Evolutionary conservation across 2,329 filamentous ascomycete species (phyloP).

Genomic region (Calonectria leucothoes): DNA sequence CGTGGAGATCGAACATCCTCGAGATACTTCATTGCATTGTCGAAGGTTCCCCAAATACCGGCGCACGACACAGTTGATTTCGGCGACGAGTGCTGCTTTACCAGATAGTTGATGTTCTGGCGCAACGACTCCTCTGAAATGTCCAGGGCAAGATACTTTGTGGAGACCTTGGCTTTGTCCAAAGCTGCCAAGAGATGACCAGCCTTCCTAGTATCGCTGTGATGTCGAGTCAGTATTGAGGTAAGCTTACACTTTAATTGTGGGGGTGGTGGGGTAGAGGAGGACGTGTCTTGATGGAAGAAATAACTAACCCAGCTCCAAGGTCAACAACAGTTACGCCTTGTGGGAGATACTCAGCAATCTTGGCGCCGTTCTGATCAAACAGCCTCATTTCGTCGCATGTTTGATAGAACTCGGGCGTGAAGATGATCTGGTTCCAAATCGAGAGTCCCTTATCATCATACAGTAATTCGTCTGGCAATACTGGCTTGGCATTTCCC

Average conservation of each 20-base stretch:
- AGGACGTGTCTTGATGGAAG: slow-evolving; percentile 8
- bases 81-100: slow-evolving; percentile 40
- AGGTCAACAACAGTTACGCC: slow-evolving; percentile 53
- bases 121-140: slow-evolving; percentile 52
- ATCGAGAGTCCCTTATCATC: slow-evolving; percentile 51
- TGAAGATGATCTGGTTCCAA: slow-evolving; percentile 56
- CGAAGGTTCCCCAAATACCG: slow-evolving; percentile 55
- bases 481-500: slow-evolving; percentile 38
- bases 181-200: slow-evolving; percentile 51
- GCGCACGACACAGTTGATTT: slow-evolving; percentile 47
- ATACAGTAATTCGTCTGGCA: slow-evolving; percentile 56
- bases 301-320: slow-evolving; percentile 53
- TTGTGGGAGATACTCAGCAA: slow-evolving; percentile 44
- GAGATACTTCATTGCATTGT: slow-evolving; percentile 48
- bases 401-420: slow-evolving; percentile 54
- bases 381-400: slow-evolving; percentile 54
- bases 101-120: slow-evolving; percentile 48
- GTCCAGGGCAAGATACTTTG: slow-evolving; percentile 54
- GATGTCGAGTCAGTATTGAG: slow-evolving; percentile 26
- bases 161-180: slow-evolving; percentile 41
- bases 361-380: slow-evolving; percentile 47
- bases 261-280: slow-evolving; percentile 6
- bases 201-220: slow-evolving; percentile 55
- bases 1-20: slow-evolving; percentile 45
- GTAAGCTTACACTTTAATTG: slow-evolving; percentile 32